Evolutionary conservation across 805 yeast genomes (phyloP).

Genomic region (Wickerhamiella bombiphila): DNA sequence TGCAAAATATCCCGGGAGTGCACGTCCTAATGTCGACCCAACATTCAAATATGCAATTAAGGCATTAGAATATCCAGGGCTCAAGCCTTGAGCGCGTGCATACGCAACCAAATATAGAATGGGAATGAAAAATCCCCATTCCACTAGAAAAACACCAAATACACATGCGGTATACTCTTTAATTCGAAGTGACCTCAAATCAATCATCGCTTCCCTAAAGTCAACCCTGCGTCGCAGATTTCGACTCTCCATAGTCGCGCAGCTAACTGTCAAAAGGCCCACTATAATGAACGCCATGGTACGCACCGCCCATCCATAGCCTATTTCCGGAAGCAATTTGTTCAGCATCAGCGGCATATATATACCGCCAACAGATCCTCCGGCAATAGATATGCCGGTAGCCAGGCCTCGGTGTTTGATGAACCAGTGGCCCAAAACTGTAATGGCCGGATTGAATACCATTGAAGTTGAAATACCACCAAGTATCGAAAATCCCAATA

Average conservation of each 20-base stretch:
- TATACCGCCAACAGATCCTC: conserved; percentile 56
- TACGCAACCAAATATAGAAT: conserved; percentile 45
- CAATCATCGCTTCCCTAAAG: conserved; percentile 19
- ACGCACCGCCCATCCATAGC: conserved; percentile 49
- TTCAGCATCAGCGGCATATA: conserved; percentile 42
- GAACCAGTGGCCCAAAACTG: conserved; percentile 53
- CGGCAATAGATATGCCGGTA: conserved; percentile 46
- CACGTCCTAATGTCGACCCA: conserved; percentile 40
- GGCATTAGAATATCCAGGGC: conserved; percentile 22
- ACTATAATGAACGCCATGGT: conserved; percentile 28
- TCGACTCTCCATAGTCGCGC: conserved; percentile 28
- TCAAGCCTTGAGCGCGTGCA: conserved; percentile 37
- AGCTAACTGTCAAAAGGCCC: conserved; percentile 20
- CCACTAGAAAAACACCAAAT: conserved; percentile 27
- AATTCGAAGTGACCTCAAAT: conserved; percentile 21
- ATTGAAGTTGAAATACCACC: conserved; percentile 33
- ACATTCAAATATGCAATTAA: conserved; percentile 36
- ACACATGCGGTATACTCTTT: conserved; percentile 19
- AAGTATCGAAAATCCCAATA: conserved; percentile 38
- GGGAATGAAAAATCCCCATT: conserved; percentile 38
- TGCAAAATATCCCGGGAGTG: conserved; percentile 41
- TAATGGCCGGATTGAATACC: conserved; percentile 39
- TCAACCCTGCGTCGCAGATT: conserved; percentile 9
- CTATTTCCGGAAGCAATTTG: conserved; percentile 31
- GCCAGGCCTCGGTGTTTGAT: conserved; percentile 40